Conservation (phyloP, 495 filamentous ascomycete genomes). For the Cenococcum geophilum region DNA sequence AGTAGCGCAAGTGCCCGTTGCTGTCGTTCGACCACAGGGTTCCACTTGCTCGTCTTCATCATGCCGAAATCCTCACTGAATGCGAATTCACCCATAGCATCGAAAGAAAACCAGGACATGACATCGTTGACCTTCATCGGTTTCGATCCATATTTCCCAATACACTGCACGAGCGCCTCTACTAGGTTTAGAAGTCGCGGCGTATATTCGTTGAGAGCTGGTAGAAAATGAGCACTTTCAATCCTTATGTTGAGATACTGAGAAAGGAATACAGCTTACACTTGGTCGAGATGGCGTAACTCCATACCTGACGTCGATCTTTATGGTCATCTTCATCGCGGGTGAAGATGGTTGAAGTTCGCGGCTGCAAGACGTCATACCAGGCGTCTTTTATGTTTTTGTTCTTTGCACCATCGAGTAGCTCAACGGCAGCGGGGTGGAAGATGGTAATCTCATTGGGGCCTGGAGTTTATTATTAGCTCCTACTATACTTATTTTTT, state of each 20-base stretch:
- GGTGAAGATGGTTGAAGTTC: conserved; percentile 1
- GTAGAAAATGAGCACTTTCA: too few species aligned
- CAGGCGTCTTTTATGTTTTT: background rate
- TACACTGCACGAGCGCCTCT: conserved; percentile 1
- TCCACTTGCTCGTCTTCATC: background rate
- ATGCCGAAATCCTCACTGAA: conserved; percentile 18
- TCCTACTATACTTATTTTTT: too few species aligned
- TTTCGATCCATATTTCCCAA: conserved; percentile 4
- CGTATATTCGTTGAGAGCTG: conserved; percentile 7
- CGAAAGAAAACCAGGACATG: conserved; percentile 18
- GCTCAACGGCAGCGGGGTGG: conserved; percentile 10
- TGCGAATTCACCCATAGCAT: conserved; percentile 15
- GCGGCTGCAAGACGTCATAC: conserved; percentile 11
- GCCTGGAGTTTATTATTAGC: background rate
- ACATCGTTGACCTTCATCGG: conserved; percentile 14
- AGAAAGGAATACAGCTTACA: background rate
- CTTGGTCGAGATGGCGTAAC: conserved; percentile 10
- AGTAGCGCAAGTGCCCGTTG: conserved; percentile 11
- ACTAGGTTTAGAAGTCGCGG: background rate
- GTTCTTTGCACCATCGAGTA: conserved; percentile 10
- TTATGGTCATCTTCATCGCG: conserved; percentile 11
- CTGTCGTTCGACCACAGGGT: conserved; percentile 2
- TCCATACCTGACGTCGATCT: conserved; percentile 7
- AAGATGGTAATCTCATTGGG: conserved; percentile 21
- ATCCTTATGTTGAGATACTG: background rate